phyloP scores from a whole-genome alignment of 768 basidiomycete species.

The Dentipellis sp. region DNA sequence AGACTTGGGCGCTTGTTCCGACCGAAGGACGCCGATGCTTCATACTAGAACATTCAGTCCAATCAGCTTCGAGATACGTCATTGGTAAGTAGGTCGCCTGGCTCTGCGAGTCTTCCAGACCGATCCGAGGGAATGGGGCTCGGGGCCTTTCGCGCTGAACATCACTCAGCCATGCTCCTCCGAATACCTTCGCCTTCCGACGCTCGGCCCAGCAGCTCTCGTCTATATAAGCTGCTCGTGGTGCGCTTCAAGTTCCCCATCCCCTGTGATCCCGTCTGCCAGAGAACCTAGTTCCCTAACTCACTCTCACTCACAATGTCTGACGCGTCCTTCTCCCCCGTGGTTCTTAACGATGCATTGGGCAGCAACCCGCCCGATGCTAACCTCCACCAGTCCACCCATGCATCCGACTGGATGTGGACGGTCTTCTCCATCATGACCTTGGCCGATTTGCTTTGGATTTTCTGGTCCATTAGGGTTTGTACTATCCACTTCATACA shows the following conservation, averaged over 20 bases:
- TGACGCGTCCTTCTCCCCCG: background rate
- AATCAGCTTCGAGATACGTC: too few species aligned
- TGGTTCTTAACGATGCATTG: background rate
- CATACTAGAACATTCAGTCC: too few species aligned
- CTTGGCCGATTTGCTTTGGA: constrained; percentile 27
- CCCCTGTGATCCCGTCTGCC: background rate
- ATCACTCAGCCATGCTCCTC: background rate
- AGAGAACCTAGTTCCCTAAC: background rate
- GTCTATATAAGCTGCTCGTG: background rate
- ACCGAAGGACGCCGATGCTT: too few species aligned
- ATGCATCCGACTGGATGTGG: constrained; percentile 46
- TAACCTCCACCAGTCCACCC: constrained; percentile 30
- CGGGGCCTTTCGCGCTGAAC: background rate
- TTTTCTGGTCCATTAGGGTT: constrained; percentile 29
- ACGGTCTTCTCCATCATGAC: constrained; percentile 44
- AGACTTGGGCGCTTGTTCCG: too few species aligned
- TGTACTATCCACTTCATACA: constrained; percentile 5
- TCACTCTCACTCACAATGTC: background rate
- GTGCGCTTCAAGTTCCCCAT: background rate
- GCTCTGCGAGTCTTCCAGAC: background rate
- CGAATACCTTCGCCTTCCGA: background rate
- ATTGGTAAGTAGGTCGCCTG: too few species aligned
- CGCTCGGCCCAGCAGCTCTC: background rate
- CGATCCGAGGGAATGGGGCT: background rate
- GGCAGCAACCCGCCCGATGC: constrained; percentile 23